Evolutionary conservation across 2,329 filamentous ascomycete genomes (phyloP).

Genomic region (Biscogniauxia sp.): DNA sequence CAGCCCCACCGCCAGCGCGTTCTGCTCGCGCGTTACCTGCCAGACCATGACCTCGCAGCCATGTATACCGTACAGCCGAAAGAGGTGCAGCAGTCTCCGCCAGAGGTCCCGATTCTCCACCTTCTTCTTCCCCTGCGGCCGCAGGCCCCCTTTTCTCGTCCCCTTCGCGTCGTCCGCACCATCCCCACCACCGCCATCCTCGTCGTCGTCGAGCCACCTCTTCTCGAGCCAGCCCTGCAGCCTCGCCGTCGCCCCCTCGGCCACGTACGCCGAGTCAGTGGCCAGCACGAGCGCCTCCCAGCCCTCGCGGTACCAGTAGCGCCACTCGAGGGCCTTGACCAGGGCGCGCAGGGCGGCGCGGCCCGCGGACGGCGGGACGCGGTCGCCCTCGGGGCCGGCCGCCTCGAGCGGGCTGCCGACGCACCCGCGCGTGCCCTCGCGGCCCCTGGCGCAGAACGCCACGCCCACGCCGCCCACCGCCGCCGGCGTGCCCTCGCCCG

Average conservation of each 20-base stretch:
- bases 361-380: neutral
- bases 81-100: neutral
- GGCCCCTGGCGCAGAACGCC: neutral
- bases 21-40: slow-evolving; percentile 1
- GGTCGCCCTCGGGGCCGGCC: slow-evolving; percentile 1
- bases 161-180: too few species aligned
- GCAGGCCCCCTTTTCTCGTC: too few species aligned
- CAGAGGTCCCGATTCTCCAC: slow-evolving; percentile 3
- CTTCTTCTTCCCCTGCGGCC: neutral
- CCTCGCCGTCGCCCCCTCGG: slow-evolving; percentile 2
- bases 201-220: neutral
- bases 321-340: slow-evolving; percentile 1
- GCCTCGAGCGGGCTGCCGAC: neutral
- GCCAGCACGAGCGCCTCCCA: slow-evolving; percentile 8
- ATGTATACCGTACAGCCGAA: slow-evolving; percentile 3
- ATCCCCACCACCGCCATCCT: neutral
- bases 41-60: slow-evolving; percentile 4
- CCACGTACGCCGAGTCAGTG: slow-evolving; percentile 10
- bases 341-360: slow-evolving; percentile 7
- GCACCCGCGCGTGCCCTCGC: neutral
- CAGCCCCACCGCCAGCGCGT: neutral
- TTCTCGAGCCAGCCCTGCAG: slow-evolving; percentile 1
- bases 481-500: neutral
- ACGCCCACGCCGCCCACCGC: slow-evolving; percentile 2
- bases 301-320: slow-evolving; percentile 7